Percentiles rank a stretch among this genome's conserved stretches.
phyloP scores from a whole-genome alignment of 2,329 filamentous ascomycete genomes.

The Monosporascus sp. region DNA sequence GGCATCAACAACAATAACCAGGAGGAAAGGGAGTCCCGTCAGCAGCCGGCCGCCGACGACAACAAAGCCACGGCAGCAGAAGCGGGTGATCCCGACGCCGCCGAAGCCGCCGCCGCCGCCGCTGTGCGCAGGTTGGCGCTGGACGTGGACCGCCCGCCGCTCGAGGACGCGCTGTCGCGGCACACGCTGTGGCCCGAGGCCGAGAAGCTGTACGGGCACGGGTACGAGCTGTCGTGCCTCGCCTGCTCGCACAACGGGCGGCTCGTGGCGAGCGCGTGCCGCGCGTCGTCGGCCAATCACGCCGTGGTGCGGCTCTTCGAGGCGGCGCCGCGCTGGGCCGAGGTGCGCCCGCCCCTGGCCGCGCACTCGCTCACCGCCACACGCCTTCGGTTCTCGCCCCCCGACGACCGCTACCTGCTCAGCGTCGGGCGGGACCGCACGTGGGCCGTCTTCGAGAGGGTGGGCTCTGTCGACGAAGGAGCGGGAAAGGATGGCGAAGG shows the following conservation, averaged over 20 bases:
- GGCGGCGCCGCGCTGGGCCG: slow-evolving; percentile 72
- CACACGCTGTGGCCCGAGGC: slow-evolving; percentile 93
- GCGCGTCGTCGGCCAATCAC: slow-evolving; percentile 87
- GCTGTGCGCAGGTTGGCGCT: slow-evolving; percentile 56
- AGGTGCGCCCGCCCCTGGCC: slow-evolving; percentile 76
- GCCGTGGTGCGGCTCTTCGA: slow-evolving; percentile 91
- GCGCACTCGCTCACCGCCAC: slow-evolving; percentile 85
- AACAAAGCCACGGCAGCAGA: background rate
- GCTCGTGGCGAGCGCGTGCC: slow-evolving; percentile 86
- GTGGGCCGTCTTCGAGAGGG: slow-evolving; percentile 74
- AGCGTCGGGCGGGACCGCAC: slow-evolving; percentile 89
- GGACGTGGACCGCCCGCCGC: slow-evolving; percentile 67
- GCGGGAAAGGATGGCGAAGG: slow-evolving; percentile 7
- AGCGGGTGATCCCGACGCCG: background rate
- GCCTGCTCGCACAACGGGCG: slow-evolving; percentile 69
- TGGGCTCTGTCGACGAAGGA: slow-evolving; percentile 17
- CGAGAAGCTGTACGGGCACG: slow-evolving; percentile 96
- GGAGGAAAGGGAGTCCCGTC: too few relatives aligned
- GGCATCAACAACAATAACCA: background rate
- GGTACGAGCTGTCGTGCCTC: slow-evolving; percentile 90
- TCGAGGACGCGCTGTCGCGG: slow-evolving; percentile 83
- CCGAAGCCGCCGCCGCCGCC: slow-evolving; percentile 31
- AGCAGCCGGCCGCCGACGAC: background rate
- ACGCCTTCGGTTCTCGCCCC: slow-evolving; percentile 66
- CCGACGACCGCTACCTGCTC: slow-evolving; percentile 67